Conservation (phyloP, 2,329 filamentous ascomycete species). For the Fusarium sp. region DNA sequence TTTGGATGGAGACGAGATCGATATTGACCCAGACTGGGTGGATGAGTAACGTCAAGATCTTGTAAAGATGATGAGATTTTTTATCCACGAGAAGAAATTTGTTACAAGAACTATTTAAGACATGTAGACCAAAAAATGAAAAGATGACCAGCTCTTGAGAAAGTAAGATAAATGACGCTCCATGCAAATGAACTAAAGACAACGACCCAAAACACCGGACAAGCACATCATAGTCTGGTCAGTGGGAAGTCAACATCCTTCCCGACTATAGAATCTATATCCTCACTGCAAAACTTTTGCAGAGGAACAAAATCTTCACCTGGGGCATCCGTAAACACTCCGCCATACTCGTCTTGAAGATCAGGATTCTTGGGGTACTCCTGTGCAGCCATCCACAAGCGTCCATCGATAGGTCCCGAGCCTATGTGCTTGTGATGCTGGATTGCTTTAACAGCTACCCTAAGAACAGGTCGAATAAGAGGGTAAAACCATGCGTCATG, state of each 20-base stretch:
- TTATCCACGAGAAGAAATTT: neutral
- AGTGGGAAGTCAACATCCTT: neutral
- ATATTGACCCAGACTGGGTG: conserved; percentile 6
- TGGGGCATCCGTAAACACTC: conserved; percentile 19
- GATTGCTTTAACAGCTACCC: conserved; percentile 3
- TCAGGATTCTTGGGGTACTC: conserved; percentile 11
- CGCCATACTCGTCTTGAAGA: conserved; percentile 28
- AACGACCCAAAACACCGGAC: neutral
- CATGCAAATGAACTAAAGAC: no score
- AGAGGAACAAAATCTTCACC: conserved; percentile 9
- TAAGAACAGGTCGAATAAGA: conserved; percentile 23
- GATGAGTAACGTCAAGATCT: neutral
- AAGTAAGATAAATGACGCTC: no score
- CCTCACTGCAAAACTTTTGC: conserved; percentile 6
- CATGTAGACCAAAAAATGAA: no score
- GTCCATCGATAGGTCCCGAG: conserved; percentile 29
- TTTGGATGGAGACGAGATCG: neutral
- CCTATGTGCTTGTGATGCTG: conserved; percentile 22
- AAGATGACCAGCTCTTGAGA: no score
- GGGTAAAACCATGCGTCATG: conserved; percentile 43
- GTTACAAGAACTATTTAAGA: neutral
- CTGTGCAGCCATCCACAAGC: conserved; percentile 30
- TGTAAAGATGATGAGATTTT: neutral
- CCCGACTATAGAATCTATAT: neutral
- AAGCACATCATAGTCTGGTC: conserved; percentile 39